A percentile compares a stretch with the other conserved stretches of the same genome.
Conservation (phyloP, 768 basidiomycete genomes). For the Phylloporus sp. region DNA sequence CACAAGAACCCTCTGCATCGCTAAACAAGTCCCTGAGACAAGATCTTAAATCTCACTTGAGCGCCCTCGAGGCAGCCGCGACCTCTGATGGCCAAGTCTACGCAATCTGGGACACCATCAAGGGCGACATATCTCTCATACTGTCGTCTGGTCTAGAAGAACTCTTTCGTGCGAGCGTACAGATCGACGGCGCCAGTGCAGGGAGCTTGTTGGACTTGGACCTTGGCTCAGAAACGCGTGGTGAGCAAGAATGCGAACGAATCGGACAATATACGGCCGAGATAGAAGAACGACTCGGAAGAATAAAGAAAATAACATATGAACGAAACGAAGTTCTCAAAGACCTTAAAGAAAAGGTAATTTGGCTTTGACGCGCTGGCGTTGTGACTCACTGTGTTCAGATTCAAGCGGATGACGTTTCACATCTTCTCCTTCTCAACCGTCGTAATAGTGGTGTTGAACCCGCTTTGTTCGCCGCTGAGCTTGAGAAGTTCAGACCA, state of each 20-base stretch:
- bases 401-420: conserved; percentile 96
- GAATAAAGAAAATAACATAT: conserved; percentile 76
- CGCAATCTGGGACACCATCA: conserved; percentile 67
- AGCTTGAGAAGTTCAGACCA: conserved; percentile 93
- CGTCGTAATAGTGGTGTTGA: conserved; percentile 81
- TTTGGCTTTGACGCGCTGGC: background rate
- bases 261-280: conserved; percentile 64
- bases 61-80: conserved; percentile 71
- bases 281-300: conserved; percentile 74
- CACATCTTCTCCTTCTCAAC: conserved; percentile 87
- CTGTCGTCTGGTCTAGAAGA: conserved; percentile 58
- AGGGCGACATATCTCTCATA: conserved; percentile 60
- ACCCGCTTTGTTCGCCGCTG: conserved; percentile 83
- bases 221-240: conserved; percentile 54
- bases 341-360: conserved; percentile 94
- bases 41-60: conserved; percentile 74
- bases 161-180: conserved; percentile 53
- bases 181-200: conserved; percentile 32
- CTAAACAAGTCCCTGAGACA: conserved; percentile 67
- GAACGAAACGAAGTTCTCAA: conserved; percentile 86
- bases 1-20: conserved; percentile 77
- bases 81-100: conserved; percentile 75
- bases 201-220: conserved; percentile 73
- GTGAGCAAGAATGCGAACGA: conserved; percentile 64
- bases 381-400: conserved; percentile 30